Percentiles rank a stretch among this genome's conserved stretches.
Conservation (phyloP, 495 filamentous ascomycete species). For the Penicillium longicatenatum region DNA sequence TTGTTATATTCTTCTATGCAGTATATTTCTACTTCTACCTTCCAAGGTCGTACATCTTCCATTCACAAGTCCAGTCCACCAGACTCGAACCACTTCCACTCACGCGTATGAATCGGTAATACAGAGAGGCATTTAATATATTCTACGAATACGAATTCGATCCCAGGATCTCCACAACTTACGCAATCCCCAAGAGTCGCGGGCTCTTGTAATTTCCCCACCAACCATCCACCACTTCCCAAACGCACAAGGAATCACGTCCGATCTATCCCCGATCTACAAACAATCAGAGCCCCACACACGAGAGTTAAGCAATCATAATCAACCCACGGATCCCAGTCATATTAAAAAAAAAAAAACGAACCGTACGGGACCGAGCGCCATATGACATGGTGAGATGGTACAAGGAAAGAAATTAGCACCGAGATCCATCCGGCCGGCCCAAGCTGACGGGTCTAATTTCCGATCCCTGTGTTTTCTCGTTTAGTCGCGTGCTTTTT, state of each 20-base stretch:
- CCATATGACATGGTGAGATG: not conserved
- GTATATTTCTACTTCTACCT: too few species aligned
- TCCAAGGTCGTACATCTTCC: too few species aligned
- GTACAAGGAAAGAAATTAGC: not conserved
- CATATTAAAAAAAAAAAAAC: not conserved
- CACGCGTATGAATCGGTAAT: not conserved
- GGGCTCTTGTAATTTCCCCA: not conserved
- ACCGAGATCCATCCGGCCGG: not conserved
- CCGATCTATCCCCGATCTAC: constrained; percentile 1
- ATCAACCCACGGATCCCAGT: not conserved
- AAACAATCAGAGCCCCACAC: not conserved
- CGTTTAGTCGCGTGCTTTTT: not conserved
- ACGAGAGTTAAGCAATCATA: not conserved
- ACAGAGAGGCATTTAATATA: not conserved
- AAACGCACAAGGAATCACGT: not conserved
- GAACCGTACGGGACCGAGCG: not conserved
- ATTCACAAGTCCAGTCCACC: too few species aligned
- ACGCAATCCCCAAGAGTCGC: not conserved
- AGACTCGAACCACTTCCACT: not conserved
- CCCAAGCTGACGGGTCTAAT: not conserved
- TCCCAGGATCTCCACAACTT: not conserved
- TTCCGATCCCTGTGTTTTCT: not conserved
- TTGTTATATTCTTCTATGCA: not conserved
- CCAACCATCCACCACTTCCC: not conserved
- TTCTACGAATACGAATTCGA: not conserved